Evolutionary conservation across 2,329 filamentous ascomycete genomes (phyloP).

Genomic region (Neodidymelliopsis sp.): DNA sequence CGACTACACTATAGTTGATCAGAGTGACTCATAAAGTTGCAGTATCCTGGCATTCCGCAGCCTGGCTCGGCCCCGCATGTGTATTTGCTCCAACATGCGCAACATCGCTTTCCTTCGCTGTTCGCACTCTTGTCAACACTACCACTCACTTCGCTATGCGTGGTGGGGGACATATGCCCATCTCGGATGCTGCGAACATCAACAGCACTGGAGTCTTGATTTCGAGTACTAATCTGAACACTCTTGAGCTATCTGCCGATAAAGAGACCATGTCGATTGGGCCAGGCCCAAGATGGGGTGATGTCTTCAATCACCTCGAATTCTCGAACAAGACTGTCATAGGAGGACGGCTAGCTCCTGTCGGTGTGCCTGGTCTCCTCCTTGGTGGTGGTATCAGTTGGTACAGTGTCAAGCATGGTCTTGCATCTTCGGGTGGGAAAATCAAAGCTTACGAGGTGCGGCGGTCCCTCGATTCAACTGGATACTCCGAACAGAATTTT

Average conservation of each 20-base stretch:
- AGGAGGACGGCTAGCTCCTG: constrained; percentile 35
- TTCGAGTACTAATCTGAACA: constrained; percentile 29
- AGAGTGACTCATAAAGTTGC: not conserved
- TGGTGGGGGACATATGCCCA: constrained; percentile 36
- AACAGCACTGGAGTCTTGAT: constrained; percentile 28
- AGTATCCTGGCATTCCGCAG: constrained; percentile 19
- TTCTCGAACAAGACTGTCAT: constrained; percentile 27
- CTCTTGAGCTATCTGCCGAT: constrained; percentile 32
- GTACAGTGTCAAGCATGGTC: constrained; percentile 20
- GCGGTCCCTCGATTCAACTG: no score
- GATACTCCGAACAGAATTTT: no score
- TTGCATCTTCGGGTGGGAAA: constrained; percentile 19
- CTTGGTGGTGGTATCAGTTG: constrained; percentile 36
- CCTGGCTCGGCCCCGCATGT: constrained; percentile 27
- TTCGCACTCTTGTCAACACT: constrained; percentile 20
- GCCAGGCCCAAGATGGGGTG: constrained; percentile 39
- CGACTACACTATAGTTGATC: not conserved
- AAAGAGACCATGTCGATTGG: constrained; percentile 34
- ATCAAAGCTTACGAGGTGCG: constrained; percentile 23
- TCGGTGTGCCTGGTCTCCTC: constrained; percentile 39
- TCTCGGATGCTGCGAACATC: constrained; percentile 28
- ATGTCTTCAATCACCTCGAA: constrained; percentile 38
- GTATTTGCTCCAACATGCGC: constrained; percentile 25
- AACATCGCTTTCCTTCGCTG: constrained; percentile 25
- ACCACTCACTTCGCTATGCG: constrained; percentile 31